Conservation (phyloP, 1,284 basidiomycete genomes). For the Lignosus rhinocerotis region DNA sequence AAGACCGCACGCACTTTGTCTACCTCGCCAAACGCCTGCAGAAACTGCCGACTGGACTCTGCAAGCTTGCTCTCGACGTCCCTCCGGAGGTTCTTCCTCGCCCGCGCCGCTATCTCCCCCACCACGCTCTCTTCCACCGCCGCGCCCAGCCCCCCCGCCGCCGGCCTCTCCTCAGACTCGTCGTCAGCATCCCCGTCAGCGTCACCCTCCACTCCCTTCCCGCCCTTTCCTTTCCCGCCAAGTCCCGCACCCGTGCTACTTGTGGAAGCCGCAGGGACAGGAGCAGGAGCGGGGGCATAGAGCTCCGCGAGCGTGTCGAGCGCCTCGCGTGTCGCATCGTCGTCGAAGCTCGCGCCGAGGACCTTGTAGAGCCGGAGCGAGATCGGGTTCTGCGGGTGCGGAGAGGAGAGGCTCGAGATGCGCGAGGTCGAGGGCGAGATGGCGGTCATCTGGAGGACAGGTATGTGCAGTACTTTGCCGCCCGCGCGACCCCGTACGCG, state of each 20-base stretch:
- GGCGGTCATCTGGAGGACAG: conserved; percentile 23
- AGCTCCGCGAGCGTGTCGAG: conserved; percentile 81
- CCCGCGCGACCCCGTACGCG: conserved; percentile 7
- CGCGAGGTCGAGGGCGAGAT: conserved; percentile 24
- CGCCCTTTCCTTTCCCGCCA: conserved; percentile 31
- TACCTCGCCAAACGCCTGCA: conserved; percentile 83
- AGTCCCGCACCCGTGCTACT: neutral
- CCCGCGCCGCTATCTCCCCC: conserved; percentile 62
- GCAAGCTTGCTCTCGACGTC: conserved; percentile 85
- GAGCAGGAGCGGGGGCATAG: conserved; percentile 43
- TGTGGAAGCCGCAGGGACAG: neutral
- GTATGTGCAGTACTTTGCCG: neutral
- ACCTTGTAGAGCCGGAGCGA: conserved; percentile 87
- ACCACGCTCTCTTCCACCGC: conserved; percentile 32
- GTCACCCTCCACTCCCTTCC: conserved; percentile 9
- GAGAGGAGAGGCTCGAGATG: conserved; percentile 18
- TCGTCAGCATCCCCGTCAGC: conserved; percentile 16
- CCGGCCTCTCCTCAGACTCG: conserved; percentile 29
- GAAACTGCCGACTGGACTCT: conserved; percentile 78
- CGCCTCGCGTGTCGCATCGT: conserved; percentile 77
- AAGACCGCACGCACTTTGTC: conserved; percentile 64
- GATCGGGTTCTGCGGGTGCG: conserved; percentile 59
- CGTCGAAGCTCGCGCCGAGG: conserved; percentile 81
- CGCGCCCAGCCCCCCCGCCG: conserved; percentile 17
- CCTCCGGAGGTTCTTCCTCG: conserved; percentile 75